These are phyloP conservation scores for Mycena maculata DNA, from an alignment of 768 basidiomycete genomes.

Conservation along the genomic window DNA sequence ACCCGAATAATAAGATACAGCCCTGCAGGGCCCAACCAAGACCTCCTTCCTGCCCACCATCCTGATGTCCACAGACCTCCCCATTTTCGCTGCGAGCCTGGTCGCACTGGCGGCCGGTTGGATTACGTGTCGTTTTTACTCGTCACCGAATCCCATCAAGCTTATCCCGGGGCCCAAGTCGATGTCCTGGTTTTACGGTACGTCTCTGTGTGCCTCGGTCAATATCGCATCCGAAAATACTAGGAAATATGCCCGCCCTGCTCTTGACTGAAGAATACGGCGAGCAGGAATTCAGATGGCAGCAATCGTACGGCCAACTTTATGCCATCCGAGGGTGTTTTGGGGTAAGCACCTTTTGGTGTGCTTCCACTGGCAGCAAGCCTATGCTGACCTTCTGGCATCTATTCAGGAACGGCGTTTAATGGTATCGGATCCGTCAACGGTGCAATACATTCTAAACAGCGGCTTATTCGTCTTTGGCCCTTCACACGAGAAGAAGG, in stretches of 20 bases:
- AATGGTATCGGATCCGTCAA: constrained; percentile 7
- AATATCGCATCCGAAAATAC: not conserved
- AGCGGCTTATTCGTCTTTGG: not conserved
- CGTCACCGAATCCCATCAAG: not conserved
- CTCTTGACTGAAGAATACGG: constrained; percentile 14
- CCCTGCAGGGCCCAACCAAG: too few species aligned
- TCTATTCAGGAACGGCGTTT: constrained; percentile 5
- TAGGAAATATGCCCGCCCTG: constrained; percentile 9
- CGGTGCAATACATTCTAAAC: constrained; percentile 5
- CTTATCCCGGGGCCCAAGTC: not conserved
- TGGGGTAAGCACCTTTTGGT: not conserved
- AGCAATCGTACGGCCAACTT: constrained; percentile 7
- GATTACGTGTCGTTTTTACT: not conserved
- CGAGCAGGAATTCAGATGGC: constrained; percentile 24
- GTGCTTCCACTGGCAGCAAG: too few species aligned
- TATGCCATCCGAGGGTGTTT: constrained; percentile 10
- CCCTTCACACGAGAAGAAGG: not conserved
- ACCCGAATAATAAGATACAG: too few species aligned
- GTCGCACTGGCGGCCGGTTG: too few species aligned
- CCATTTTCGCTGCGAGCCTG: too few species aligned
- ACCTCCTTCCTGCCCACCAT: too few species aligned
- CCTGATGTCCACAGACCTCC: too few species aligned
- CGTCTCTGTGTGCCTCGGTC: too few species aligned
- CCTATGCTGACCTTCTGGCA: not conserved
- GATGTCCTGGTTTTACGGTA: not conserved